Percentiles rank a stretch among this genome's conserved stretches.
phyloP scores from a whole-genome alignment of 306 rosid genomes.

The Cucurbita pepo region DNA sequence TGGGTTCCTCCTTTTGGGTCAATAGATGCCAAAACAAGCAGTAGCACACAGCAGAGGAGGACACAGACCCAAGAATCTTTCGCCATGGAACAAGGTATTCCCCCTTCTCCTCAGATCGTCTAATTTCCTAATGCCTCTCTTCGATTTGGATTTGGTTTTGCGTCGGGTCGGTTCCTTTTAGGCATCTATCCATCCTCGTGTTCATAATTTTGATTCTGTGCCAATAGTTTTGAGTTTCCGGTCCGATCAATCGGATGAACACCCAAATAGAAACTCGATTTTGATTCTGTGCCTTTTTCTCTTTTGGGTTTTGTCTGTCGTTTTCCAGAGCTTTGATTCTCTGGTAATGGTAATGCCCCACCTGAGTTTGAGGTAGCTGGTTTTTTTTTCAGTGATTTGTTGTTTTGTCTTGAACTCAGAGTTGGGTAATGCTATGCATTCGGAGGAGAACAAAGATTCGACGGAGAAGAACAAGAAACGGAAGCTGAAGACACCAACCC shows the following conservation, averaged over 20 bases:
- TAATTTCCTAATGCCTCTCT: constrained; percentile 13
- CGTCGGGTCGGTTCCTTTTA: neutral
- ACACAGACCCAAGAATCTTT: constrained; percentile 5
- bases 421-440: constrained; percentile 31
- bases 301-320: neutral
- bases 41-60: constrained; percentile 1
- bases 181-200: neutral
- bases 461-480: constrained; percentile 59
- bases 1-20: constrained; percentile 26
- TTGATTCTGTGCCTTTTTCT: neutral
- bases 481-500: constrained; percentile 75
- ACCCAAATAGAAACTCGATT: neutral
- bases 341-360: neutral
- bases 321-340: neutral
- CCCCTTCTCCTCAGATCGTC: constrained; percentile 3
- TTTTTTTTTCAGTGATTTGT: constrained; percentile 9
- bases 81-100: constrained; percentile 49
- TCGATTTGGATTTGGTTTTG: constrained; percentile 13
- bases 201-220: neutral
- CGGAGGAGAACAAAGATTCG: constrained; percentile 61
- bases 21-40: constrained; percentile 18
- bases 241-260: neutral
- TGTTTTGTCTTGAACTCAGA: constrained; percentile 29
- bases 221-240: neutral
- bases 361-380: neutral